Base-by-base conservation (phyloP, 2,329 filamentous ascomycete species). In the Dryadomyces quercus-mongolicae region DNA sequence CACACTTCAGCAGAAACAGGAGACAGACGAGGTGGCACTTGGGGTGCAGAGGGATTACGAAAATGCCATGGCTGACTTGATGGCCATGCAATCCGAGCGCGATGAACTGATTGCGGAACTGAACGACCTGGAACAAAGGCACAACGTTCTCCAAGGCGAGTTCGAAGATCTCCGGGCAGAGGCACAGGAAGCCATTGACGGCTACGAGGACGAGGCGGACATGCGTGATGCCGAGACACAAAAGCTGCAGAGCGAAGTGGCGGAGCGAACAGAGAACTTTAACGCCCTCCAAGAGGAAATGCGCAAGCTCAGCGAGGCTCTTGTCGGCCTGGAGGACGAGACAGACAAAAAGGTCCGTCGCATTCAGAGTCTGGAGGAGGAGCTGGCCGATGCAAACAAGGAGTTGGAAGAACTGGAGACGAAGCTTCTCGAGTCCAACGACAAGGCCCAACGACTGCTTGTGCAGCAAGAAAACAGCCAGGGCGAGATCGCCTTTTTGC, bases 391-490 rank as follows among this genome's bases (percentile, higher is more conserved):
- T 53, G 84, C 88, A 20, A 94, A 94, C 65, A 82, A 82, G 57
- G 93, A 98, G 69, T 80, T 95, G 52, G 89, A 93, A 63, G 83
- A 85, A 45, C 76, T 95, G 58, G 92, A 96, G 67, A 82, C 86
- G 66, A 87, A 87, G 65, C 79, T 96, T 16, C 78, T 84, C 44
- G 92, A 97, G 65, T 76, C 88, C 7, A 92, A 92, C 64, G 82
- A 86, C 61, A 97, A 97, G 74, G 85, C 86, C 49, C 86, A 95
- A 63, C 82, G 91, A 53, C 76, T 97, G 2, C 85, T 86, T 4
- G 88, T 98, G 36, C 91, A 97, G 65, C 85, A 92, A 60, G 93
- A 98, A 69, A 95, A 88, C 5, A 85, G 86, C 55, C 92, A 96
- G 62, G 85, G 85, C 56, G 93, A 98, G 68, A 94, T 97, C 68